phyloP scores from a whole-genome alignment of 1,139 yeast species.

The Hemisphaericaspora subhashii region DNA sequence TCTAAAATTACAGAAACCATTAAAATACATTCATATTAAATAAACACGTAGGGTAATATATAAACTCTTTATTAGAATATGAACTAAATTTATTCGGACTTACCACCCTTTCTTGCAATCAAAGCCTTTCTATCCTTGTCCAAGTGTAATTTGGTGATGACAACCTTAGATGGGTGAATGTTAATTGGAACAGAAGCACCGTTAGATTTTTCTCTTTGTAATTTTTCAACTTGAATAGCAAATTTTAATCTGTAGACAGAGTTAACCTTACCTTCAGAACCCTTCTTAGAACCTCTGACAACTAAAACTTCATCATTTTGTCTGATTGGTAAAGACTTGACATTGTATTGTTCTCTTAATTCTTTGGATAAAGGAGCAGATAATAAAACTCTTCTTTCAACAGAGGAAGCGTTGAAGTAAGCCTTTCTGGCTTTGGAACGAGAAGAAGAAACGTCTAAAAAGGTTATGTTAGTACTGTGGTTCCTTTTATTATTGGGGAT shows the following conservation, averaged over 20 bases:
- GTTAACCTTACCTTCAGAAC: constrained; percentile 97
- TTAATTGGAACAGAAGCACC: constrained; percentile 98
- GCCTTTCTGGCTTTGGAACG: constrained; percentile 99
- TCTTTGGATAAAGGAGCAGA: constrained; percentile 99
- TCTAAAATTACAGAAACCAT: constrained; percentile 14
- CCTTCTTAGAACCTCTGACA: constrained; percentile 99
- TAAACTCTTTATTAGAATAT: constrained; percentile 6
- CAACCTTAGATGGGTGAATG: constrained; percentile 98
- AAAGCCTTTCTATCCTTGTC: constrained; percentile 99
- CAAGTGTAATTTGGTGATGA: constrained; percentile 96
- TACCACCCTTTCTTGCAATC: constrained; percentile 59
- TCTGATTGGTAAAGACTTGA: constrained; percentile 97
- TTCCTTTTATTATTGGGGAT: not conserved
- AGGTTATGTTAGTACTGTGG: constrained; percentile 30
- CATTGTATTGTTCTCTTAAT: constrained; percentile 96
- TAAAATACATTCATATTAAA: constrained; percentile 26
- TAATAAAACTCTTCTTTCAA: constrained; percentile 91
- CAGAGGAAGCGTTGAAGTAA: constrained; percentile 97
- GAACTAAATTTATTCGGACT: constrained; percentile 28
- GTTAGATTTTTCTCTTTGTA: constrained; percentile 96
- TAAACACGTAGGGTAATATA: constrained; percentile 12
- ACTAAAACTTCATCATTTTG: constrained; percentile 95
- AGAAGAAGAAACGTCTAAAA: constrained; percentile 93
- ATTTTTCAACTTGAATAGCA: constrained; percentile 95
- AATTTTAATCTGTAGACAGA: constrained; percentile 99